phyloP scores from a whole-genome alignment of 2,329 filamentous ascomycete genomes.

The Apiospora phragmitis region DNA sequence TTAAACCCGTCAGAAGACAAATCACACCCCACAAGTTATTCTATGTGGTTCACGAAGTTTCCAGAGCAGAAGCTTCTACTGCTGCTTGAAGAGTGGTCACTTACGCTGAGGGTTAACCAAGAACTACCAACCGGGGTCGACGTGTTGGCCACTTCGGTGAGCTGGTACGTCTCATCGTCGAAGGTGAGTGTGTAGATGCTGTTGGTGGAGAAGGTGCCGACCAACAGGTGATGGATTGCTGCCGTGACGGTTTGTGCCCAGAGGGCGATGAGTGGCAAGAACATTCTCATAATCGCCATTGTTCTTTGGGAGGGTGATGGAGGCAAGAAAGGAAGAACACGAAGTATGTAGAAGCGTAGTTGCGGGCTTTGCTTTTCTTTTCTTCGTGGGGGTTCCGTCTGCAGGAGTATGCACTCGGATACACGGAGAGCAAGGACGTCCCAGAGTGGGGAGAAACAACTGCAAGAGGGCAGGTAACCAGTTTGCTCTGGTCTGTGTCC shows the following conservation, averaged over 20 bases:
- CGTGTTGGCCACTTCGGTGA: conserved; percentile 12
- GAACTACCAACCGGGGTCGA: conserved; percentile 11
- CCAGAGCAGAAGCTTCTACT: background rate
- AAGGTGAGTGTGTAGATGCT: conserved; percentile 14
- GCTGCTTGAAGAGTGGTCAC: background rate
- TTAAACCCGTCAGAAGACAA: background rate
- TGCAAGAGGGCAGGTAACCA: background rate
- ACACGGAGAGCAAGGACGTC: background rate
- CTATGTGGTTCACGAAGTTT: too few species aligned
- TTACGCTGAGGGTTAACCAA: conserved; percentile 14
- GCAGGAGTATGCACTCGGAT: background rate
- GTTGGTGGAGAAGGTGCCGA: conserved; percentile 14
- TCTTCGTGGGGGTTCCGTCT: background rate
- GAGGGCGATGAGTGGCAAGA: background rate
- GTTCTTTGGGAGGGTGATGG: background rate
- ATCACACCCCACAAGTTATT: too few species aligned
- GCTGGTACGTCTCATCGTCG: conserved; percentile 12
- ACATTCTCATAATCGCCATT: background rate
- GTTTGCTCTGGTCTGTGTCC: background rate
- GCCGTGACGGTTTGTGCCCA: background rate
- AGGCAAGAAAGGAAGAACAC: too few species aligned
- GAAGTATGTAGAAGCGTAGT: background rate
- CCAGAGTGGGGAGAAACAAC: background rate
- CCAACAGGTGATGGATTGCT: conserved; percentile 10
- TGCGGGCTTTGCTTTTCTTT: background rate